Conservation (phyloP, 306 rosid species). For the Quercus mongolica region DNA sequence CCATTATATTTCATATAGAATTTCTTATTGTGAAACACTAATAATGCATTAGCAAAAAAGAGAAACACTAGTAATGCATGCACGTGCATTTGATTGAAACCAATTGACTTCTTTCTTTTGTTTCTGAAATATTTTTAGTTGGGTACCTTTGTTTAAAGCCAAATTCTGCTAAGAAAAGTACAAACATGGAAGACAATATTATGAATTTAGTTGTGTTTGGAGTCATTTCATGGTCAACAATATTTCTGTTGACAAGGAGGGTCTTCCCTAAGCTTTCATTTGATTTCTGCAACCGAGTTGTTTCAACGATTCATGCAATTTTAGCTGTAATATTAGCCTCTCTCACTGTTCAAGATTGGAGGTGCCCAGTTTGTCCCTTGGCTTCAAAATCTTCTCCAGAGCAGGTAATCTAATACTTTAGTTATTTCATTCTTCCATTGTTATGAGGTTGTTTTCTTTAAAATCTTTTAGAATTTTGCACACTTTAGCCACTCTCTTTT, state of each 20-base stretch:
- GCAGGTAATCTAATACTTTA: slow-evolving; percentile 54
- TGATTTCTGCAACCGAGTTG: slow-evolving; percentile 64
- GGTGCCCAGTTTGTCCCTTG: slow-evolving; percentile 60
- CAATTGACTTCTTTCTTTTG: too few relatives aligned
- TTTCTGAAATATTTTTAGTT: background rate
- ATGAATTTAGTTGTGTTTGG: slow-evolving; percentile 43
- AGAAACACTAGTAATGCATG: too few relatives aligned
- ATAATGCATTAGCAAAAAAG: too few relatives aligned
- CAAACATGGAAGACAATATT: slow-evolving; percentile 42
- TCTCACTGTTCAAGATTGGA: slow-evolving; percentile 65
- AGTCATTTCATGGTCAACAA: slow-evolving; percentile 66
- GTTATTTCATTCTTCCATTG: background rate
- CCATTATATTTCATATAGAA: too few relatives aligned
- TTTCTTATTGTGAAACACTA: too few relatives aligned
- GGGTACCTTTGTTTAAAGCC: background rate
- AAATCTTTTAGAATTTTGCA: background rate
- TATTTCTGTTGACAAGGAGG: slow-evolving; percentile 44
- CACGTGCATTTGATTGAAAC: too few relatives aligned
- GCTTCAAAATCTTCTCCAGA: slow-evolving; percentile 51
- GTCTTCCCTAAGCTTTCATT: slow-evolving; percentile 46
- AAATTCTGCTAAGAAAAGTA: background rate
- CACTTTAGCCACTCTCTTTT: too few relatives aligned
- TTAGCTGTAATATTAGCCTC: slow-evolving; percentile 64
- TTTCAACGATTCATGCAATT: slow-evolving; percentile 67
- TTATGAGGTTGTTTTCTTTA: background rate